These are phyloP conservation scores for Entomortierella lignicola DNA, from an alignment of 192 early-diverging fungal genomes.

Conservation along the genomic window DNA sequence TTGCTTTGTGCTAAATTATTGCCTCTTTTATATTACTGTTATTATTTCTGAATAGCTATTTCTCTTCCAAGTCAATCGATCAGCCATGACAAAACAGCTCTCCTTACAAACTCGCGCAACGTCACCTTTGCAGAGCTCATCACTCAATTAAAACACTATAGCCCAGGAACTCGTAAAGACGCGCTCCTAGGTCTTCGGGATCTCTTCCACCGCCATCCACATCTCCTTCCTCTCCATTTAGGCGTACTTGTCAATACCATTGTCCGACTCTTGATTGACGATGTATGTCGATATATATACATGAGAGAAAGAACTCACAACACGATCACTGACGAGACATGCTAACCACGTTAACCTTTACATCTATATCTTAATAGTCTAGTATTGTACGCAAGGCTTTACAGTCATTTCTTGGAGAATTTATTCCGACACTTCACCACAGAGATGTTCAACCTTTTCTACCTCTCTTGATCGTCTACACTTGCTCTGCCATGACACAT, in stretches of 20 bases:
- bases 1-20: too few species aligned
- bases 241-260: slow-evolving; percentile 60
- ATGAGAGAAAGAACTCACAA: too few species aligned
- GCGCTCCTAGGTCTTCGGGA: slow-evolving; percentile 61
- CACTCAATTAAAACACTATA: slow-evolving; percentile 83
- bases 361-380: slow-evolving; percentile 28
- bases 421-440: slow-evolving; percentile 55
- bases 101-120: slow-evolving; percentile 81
- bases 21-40: too few species aligned
- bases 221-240: slow-evolving; percentile 57
- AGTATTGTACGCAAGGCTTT: slow-evolving; percentile 57
- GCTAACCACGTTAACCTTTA: too few species aligned
- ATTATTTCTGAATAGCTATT: slow-evolving; percentile 61
- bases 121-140: slow-evolving; percentile 81
- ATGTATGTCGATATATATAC: slow-evolving; percentile 51
- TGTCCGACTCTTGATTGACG: slow-evolving; percentile 62
- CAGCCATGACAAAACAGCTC: slow-evolving; percentile 76
- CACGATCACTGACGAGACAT: too few species aligned
- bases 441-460: slow-evolving; percentile 83
- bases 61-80: slow-evolving; percentile 85
- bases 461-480: slow-evolving; percentile 80
- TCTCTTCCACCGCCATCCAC: slow-evolving; percentile 58
- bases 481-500: slow-evolving; percentile 90
- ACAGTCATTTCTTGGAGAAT: slow-evolving; percentile 57
- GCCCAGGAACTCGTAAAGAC: slow-evolving; percentile 66